Evolutionary conservation across 2,329 filamentous ascomycete genomes (phyloP), one percentile per base, ranked within the genome.

Genomic region (Diaporthe caulivora): DNA sequence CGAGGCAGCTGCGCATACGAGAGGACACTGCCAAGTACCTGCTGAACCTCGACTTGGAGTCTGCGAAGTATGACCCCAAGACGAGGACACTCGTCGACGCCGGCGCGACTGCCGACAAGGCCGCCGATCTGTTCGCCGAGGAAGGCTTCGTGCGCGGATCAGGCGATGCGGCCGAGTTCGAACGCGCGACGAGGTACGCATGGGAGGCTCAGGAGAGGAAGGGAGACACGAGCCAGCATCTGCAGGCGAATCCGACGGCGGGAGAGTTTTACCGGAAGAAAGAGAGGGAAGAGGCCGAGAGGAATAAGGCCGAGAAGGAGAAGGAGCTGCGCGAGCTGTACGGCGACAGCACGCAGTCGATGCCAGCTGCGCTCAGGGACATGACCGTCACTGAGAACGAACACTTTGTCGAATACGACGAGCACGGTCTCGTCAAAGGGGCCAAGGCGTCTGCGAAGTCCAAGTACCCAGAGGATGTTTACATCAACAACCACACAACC

Each of bases 11-110:
- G 72, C 91, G 97, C 76, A 91, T 99, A 81, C 91, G 97, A 82
- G 97, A 99, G 84, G 97, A 99, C 82, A 99, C 97, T 0, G 97
- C 97, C 29, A 98, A 98, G 80, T 99, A 99, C 81, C 87, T 99
- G 3, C 86, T 98, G 11, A 98, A 98, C 80, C 90, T 99, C 37
- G 97, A 99, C 80, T 88, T 98, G 3, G 97, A 99, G 79, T 98
- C 95, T 1, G 97, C 97, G 1, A 97, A 97, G 82, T 99, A 99
- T 84, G 96, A 99, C 80, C 97, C 97, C 0, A 99, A 99, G 82
- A 98, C 95, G 17, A 90, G 97, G 78, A 93, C 94, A 11, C 94
- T 99, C 88, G 93, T 97, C 29, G 94, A 97, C 80, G 92, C 91
- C 76, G 95, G 95, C 62, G 95, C 93, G 9, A 94, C 92, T 42